Percentiles rank a stretch among this genome's conserved stretches.
Conservation (phyloP, 2,329 filamentous ascomycete genomes). For the Cladosporium sp. region DNA sequence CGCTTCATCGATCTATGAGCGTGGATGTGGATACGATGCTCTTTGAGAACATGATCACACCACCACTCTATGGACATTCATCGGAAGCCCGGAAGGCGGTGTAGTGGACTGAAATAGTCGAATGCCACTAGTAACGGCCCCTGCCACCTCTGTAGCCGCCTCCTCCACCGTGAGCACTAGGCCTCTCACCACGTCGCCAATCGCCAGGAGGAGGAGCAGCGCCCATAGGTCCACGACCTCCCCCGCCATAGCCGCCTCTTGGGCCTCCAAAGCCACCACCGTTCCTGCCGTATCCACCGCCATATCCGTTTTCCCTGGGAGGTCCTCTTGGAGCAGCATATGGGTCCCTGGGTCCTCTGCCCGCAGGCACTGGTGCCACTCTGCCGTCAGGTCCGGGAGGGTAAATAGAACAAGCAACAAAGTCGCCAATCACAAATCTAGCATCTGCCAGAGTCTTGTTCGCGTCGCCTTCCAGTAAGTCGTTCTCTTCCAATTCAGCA, state of each 20-base stretch:
- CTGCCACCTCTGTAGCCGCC: conserved; percentile 4
- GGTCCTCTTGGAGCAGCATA: conserved; percentile 26
- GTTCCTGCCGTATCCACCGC: conserved; percentile 22
- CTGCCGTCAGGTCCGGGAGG: conserved; percentile 70
- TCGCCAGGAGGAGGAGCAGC: conserved; percentile 31
- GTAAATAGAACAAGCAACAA: conserved; percentile 75
- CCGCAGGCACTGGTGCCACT: conserved; percentile 59
- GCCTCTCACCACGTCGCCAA: conserved; percentile 37
- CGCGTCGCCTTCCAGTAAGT: conserved; percentile 50
- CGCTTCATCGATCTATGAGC: no score
- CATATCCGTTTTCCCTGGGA: conserved; percentile 24
- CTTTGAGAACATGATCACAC: not conserved
- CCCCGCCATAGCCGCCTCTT: conserved; percentile 20
- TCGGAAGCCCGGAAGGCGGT: not conserved
- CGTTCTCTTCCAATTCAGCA: conserved; percentile 28
- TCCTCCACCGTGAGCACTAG: conserved; percentile 22
- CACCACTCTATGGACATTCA: not conserved
- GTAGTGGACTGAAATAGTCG: no score
- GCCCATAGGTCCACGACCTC: conserved; percentile 25
- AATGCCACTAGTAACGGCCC: not conserved
- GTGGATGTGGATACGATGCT: no score
- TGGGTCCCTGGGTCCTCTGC: conserved; percentile 44
- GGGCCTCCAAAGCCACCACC: conserved; percentile 19
- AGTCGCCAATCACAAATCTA: conserved; percentile 85
- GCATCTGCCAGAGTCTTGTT: conserved; percentile 72